Evolutionary conservation across 352 stramenopile genomes (phyloP).

Genomic region (Phytophthora podocarpi): DNA sequence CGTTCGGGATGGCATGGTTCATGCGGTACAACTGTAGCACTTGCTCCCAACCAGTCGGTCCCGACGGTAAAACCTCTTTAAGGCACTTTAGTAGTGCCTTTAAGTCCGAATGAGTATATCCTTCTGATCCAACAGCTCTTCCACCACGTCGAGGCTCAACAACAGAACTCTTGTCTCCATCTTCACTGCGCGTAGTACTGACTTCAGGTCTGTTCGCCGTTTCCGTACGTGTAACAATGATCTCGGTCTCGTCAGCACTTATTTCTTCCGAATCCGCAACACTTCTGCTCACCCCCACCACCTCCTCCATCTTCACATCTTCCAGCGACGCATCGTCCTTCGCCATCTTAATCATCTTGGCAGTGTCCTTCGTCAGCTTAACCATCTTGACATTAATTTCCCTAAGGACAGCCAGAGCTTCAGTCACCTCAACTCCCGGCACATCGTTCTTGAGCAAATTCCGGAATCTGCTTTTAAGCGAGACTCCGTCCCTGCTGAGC

Average conservation of each 20-base stretch:
- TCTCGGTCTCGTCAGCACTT: neutral
- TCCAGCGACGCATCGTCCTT: neutral
- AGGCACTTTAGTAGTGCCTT: conserved; percentile 30
- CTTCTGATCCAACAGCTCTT: conserved; percentile 36
- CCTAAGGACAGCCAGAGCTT: conserved; percentile 20
- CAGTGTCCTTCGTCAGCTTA: no score
- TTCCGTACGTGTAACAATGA: neutral
- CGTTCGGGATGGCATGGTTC: conserved; percentile 33
- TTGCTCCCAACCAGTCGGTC: conserved; percentile 32
- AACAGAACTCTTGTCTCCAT: conserved; percentile 1
- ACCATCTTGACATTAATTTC: conserved; percentile 29
- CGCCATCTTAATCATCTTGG: conserved; percentile 17
- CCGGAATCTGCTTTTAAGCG: conserved; percentile 41
- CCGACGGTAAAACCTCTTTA: conserved; percentile 31
- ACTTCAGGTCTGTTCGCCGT: neutral
- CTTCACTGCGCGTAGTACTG: conserved; percentile 13
- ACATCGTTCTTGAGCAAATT: conserved; percentile 29
- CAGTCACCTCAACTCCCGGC: conserved; percentile 14
- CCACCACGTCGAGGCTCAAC: conserved; percentile 21
- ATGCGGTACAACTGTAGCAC: conserved; percentile 38
- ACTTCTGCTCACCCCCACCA: neutral
- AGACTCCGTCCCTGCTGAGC: conserved; percentile 25
- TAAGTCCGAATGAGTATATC: conserved; percentile 32
- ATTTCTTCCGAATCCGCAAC: conserved; percentile 1
- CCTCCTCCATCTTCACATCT: neutral